Conservation (phyloP, 257 asterid genomes). For the Phtheirospermum japonicum region DNA sequence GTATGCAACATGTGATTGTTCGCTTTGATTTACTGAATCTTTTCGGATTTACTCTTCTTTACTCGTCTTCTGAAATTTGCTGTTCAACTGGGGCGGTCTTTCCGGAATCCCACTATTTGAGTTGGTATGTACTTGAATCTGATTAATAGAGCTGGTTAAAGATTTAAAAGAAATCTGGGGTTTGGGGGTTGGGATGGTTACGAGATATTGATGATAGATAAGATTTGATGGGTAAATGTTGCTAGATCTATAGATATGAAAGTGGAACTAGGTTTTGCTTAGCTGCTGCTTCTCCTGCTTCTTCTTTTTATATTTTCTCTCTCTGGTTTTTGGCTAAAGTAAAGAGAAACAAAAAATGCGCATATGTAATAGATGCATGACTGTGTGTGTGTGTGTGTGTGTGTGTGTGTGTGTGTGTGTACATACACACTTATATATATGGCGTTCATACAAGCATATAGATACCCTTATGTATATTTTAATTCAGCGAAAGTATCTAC, state of each 20-base stretch:
- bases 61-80: not conserved
- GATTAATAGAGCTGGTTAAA: not conserved
- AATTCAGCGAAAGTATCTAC: not conserved
- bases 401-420: not conserved
- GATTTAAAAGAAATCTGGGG: not conserved
- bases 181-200: not conserved
- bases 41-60: not conserved
- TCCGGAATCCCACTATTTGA: not conserved
- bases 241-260: constrained; percentile 20
- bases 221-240: constrained; percentile 7
- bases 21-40: not conserved
- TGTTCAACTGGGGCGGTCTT: no score
- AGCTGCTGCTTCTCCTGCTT: not conserved
- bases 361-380: not conserved
- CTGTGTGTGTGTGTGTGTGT: not conserved
- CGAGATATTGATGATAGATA: constrained; percentile 8
- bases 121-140: not conserved
- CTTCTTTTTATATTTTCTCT: no score
- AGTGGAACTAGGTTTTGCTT: constrained; percentile 1
- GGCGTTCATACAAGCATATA: not conserved
- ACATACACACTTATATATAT: not conserved
- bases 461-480: not conserved
- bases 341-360: not conserved
- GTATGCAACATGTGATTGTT: not conserved
- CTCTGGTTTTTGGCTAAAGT: not conserved